These are phyloP conservation scores for Ambrosiella cleistominuta DNA, from an alignment of 2,329 filamentous ascomycete genomes.

Conservation along the genomic window DNA sequence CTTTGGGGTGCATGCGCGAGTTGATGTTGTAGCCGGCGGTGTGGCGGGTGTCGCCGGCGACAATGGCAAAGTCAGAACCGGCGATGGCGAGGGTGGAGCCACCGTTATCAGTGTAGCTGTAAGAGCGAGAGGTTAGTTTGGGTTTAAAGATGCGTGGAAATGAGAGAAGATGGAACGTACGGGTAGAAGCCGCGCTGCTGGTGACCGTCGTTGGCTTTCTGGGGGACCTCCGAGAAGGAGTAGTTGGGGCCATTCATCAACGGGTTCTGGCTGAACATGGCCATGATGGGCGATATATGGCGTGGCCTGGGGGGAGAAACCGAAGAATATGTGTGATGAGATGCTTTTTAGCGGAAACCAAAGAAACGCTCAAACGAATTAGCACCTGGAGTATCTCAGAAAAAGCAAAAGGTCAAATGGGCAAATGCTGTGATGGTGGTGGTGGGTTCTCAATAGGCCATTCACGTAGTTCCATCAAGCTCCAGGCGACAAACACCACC, in stretches of 20 bases:
- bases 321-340: neutral
- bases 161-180: constrained; percentile 32
- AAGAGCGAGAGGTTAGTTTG: constrained; percentile 8
- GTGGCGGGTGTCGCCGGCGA: constrained; percentile 91
- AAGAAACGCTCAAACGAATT: neutral
- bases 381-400: neutral
- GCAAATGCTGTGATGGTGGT: neutral
- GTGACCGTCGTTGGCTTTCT: constrained; percentile 32
- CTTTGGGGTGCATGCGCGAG: constrained; percentile 83
- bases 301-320: neutral
- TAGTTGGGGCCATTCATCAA: constrained; percentile 53
- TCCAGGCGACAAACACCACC: neutral
- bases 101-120: constrained; percentile 90
- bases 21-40: constrained; percentile 98
- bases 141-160: neutral
- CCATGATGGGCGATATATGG: constrained; percentile 26
- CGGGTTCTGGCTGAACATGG: constrained; percentile 55
- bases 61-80: constrained; percentile 83
- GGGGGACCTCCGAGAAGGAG: constrained; percentile 45
- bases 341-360: neutral
- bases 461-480: neutral
- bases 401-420: neutral
- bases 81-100: constrained; percentile 91
- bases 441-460: neutral
- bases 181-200: constrained; percentile 80